phyloP scores from a whole-genome alignment of 208 protist genomes.

The Crithidia bombi region DNA sequence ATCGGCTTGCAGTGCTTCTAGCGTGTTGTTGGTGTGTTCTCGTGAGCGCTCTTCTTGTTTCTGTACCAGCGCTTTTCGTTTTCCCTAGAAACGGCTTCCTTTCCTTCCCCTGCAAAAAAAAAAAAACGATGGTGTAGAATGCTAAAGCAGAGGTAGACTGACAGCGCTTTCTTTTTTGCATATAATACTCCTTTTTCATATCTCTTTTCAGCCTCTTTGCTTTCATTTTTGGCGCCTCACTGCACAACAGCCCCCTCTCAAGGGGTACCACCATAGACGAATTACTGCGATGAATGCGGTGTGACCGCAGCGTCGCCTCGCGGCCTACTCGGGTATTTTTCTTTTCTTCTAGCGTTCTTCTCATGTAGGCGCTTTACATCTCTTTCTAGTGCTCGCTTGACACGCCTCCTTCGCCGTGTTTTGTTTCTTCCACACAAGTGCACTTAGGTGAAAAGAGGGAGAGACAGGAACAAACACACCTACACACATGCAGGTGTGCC shows the following conservation, averaged over 20 bases:
- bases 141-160: slow-evolving; percentile 7
- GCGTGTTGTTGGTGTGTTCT: neutral
- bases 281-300: no score
- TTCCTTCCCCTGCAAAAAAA: slow-evolving; percentile 20
- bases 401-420: neutral
- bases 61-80: neutral
- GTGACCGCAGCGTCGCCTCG: neutral
- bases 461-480: no score
- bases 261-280: no score
- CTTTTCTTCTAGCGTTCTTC: neutral
- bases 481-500: neutral
- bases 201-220: neutral
- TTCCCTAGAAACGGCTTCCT: slow-evolving; percentile 4
- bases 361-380: no score
- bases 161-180: slow-evolving; percentile 5
- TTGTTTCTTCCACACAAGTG: no score
- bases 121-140: slow-evolving; percentile 3
- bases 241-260: no score
- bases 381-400: neutral
- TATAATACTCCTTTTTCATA: neutral
- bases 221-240: neutral
- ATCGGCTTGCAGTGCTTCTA: neutral
- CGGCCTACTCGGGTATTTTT: neutral
- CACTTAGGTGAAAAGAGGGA: no score
- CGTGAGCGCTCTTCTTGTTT: neutral